Conservation (phyloP, 306 rosid genomes). For the Dryas drummondii region DNA sequence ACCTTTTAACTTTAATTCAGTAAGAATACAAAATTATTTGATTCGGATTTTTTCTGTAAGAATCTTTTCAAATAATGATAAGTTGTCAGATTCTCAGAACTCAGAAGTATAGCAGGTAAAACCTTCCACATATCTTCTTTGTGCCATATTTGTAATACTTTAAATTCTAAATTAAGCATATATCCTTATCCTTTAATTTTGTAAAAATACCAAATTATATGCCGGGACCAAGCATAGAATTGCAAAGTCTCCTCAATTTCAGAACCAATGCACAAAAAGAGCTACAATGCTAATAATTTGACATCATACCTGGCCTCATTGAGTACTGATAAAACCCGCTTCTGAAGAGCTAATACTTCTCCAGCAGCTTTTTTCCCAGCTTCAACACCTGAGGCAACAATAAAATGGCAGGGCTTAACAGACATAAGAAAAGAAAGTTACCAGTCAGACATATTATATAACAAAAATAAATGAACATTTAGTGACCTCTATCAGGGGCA, state of each 20-base stretch:
- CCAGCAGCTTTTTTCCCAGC: constrained; percentile 94
- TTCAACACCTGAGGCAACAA: constrained; percentile 69
- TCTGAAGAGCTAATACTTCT: constrained; percentile 92
- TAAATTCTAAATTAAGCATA: no score
- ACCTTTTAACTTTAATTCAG: not conserved
- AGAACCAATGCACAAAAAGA: constrained; percentile 6
- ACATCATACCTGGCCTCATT: constrained; percentile 76
- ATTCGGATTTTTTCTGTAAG: no score
- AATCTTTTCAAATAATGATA: no score
- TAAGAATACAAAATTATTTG: not conserved
- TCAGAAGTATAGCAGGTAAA: not conserved
- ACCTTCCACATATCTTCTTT: not conserved
- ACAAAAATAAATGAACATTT: not conserved
- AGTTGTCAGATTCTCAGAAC: no score
- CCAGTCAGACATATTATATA: not conserved
- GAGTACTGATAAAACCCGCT: constrained; percentile 80
- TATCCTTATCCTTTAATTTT: not conserved
- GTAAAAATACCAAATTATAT: not conserved
- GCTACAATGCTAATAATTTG: not conserved
- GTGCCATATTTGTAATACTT: not conserved
- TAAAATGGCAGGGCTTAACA: constrained; percentile 11
- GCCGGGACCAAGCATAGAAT: not conserved
- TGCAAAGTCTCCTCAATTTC: not conserved
- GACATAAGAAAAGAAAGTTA: not conserved
- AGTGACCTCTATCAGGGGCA: not conserved